Percentiles rank a stretch among this genome's conserved stretches.
Conservation (phyloP, 2,329 filamentous ascomycete genomes). For the Acrodontium crateriforme region DNA sequence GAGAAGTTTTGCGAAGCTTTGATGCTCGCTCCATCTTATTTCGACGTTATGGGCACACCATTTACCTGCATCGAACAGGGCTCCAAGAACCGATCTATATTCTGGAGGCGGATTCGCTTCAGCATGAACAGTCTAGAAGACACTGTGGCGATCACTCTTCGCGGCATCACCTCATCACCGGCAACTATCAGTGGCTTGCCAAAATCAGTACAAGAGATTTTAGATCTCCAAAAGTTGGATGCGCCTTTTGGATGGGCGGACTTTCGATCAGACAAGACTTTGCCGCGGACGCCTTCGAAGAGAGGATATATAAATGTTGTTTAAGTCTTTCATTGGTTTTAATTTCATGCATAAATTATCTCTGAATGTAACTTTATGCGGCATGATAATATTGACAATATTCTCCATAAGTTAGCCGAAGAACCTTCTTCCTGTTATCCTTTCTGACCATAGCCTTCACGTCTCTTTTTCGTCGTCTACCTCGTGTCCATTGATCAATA, state of each 20-base stretch:
- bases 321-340: no score
- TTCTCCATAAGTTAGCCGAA: no score
- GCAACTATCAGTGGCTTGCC: constrained; percentile 9
- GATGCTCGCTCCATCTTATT: constrained; percentile 5
- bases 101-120: constrained; percentile 6
- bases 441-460: no score
- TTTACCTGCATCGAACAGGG: constrained; percentile 5
- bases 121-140: constrained; percentile 4
- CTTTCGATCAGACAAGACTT: no score
- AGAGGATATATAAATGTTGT: no score
- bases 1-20: constrained; percentile 4
- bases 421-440: no score
- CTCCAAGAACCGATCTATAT: constrained; percentile 3
- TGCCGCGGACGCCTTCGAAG: no score
- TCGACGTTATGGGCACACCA: constrained; percentile 7
- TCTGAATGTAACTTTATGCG: no score
- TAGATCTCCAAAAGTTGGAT: constrained; percentile 5
- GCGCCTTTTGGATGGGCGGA: constrained; percentile 8
- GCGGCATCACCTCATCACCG: constrained; percentile 6
- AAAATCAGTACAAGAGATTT: constrained; percentile 4
- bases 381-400: no score
- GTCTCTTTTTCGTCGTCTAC: no score
- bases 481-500: no score
- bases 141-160: constrained; percentile 5
- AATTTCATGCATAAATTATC: no score